Evolutionary conservation across 768 basidiomycete genomes (phyloP), one percentile per base, ranked within the genome.

Genomic region (Amanita rimosa): DNA sequence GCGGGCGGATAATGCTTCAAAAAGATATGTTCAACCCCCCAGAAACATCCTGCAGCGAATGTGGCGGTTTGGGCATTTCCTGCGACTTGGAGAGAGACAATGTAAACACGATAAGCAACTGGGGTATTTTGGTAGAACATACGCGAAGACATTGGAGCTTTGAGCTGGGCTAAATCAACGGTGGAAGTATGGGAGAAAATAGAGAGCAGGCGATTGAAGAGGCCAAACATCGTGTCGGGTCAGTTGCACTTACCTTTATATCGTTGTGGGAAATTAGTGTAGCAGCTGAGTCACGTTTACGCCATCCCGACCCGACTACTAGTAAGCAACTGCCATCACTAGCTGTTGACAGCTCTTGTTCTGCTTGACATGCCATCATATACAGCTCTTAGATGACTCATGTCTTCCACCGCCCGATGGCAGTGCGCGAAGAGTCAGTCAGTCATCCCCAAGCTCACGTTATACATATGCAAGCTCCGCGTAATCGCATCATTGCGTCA

Each of bases 1-100:
- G 74, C 59, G 17, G 81, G 80, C 0, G 83, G 83, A 65, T 78
- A 88, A 55, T 87, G 73, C 65, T 87, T 85, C 47, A 86, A 58
- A 61, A 88, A 90, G 61, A 89, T 86, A 58, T 90, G 86, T 55
- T 91, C 84, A 16, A 83, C 81, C 14, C 87, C 88, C 88, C 87
- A 89, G 65, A 90, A 90, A 59, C 87, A 89, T 17, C 87, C 85
- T 7, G 73, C 67, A 4, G 78, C 71, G 45, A 73, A 74, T 6
- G 74, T 71, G 4, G 71, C 76, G 53, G 65, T 65, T 53, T 68
- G 59, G 17, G 62, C 58, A 48, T 62, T 56, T 19, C 39, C 40
- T 33, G 58, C 46, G 19, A 52, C 57, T n/a, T 24, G 35, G 6
- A 34, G 31, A 9, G 29, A n/a, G 22, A 14, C 29, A 26, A 22